Base-by-base conservation (phyloP, 306 rosid species). In the Dicorynia guianensis region DNA sequence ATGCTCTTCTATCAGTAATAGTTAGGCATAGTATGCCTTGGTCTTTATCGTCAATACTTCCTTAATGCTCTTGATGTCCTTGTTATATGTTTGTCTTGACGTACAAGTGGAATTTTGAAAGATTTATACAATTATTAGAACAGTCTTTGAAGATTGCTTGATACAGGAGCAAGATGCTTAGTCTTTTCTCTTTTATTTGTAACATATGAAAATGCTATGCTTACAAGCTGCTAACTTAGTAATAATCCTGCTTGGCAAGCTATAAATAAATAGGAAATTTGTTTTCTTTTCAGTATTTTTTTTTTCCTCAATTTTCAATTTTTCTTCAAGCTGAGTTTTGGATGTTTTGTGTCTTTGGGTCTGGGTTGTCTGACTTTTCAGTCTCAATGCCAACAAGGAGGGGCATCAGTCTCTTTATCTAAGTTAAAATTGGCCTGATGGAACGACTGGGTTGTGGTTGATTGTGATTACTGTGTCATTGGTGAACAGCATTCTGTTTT, bases 291-390 rank as follows among this genome's bases (percentile, higher is more conserved):
- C 8, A 64, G 5, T 11, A 39, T 55, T 15, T 42, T 36, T 55
- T 15, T 42, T 36, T 36, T 1, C 65, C 52, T 70, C 43, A 18
- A 57, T 25, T 65, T 25, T 1, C 30, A 35, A 10, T 18, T 42
- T 40, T 18, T 57, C 40, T 15, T 76, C 20, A 60, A 40, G 58
- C n/a, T 10, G 34, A 18, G 36, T 11, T 20, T 19, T 42, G 54
- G 70, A 43, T 67, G 61, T 35, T 72, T 59, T 54, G 38, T 4
- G 42, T 44, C 33, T 72, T 61, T 72, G 55, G 78, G 46, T n/a
- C 69, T 35, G 4, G 12, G 44, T 76, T 36, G 46, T 75, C 65
- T 78, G 66, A 53, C 34, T 50, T 52, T 39, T 53, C 42, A 36
- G 7, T 72, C n/a, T n/a, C n/a, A n/a, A n/a, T n/a, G n/a, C n/a